Base-by-base conservation (phyloP, 164 flowering plant genomes). In the Vitis rupestris region DNA sequence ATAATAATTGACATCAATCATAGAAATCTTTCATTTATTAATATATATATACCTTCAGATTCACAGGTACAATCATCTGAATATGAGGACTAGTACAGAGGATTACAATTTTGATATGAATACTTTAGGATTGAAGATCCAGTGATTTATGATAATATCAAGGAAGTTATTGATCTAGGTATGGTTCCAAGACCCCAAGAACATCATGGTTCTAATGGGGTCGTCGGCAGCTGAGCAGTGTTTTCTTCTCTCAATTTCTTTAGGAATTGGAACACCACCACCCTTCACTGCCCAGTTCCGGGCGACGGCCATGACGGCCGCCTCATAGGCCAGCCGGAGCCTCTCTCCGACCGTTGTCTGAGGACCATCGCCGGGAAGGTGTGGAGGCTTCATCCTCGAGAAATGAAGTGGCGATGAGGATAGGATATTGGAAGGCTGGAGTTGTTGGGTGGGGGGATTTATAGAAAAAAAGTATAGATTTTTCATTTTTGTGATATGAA, bases 161-260 rank as follows among this genome's bases (percentile, higher is more conserved):
- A 37, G 44, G 44, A 23, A 37, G 44, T 37, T 37, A 37, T 3
- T 37, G 44, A 37, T 19, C 68, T 75, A 88, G 0, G 90, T 85
- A 70, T 86, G 94, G 66, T 78, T 80, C 94, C 94, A 89, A 2
- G 90, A 83, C 2, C 90, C 90, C 79, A 89, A 81, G 82, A 89
- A 89, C 81, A 89, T 86, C 50, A 89, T 72, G 29, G 85, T 87
- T 81, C 87, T 83, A 23, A 89, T 86, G 3, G 94, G 90, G 58
- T 89, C 94, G 68, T 89, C 90, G 0, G 61, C 69, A 2, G 29
- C 66, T 17, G 27, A 58, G 52, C 65, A 59, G 67, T 65, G 15
- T 47, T 67, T 71, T 61, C 81, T 76, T 76, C 84, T 73, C 70
- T 78, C 83, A 8, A 55, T 67, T 59, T 78, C 76, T 10, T 68